These are phyloP conservation scores for Medicago truncatula DNA, from an alignment of 306 rosid genomes.

Conservation along the genomic window DNA sequence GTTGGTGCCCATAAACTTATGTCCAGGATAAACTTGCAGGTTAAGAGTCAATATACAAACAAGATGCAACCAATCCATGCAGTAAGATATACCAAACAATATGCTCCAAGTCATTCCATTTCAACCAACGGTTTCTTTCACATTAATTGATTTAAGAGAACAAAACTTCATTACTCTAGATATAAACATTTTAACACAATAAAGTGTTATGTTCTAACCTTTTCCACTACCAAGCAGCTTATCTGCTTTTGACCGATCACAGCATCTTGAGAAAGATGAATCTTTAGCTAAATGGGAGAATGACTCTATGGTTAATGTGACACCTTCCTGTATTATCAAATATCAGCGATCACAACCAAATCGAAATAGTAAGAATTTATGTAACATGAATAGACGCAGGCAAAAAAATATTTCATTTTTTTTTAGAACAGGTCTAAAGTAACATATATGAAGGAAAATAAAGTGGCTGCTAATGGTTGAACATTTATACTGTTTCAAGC, in stretches of 20 bases:
- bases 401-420: conserved; percentile 20
- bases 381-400: conserved; percentile 28
- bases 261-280: conserved; percentile 49
- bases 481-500: conserved; percentile 29
- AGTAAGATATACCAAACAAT: conserved; percentile 5
- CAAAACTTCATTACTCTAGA: conserved; percentile 12
- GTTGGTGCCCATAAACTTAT: conserved; percentile 21
- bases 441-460: conserved; percentile 35
- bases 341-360: conserved; percentile 39
- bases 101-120: conserved; percentile 29
- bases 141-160: conserved; percentile 17
- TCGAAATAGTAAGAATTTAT: conserved; percentile 30
- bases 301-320: conserved; percentile 65
- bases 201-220: conserved; percentile 57
- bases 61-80: conserved; percentile 36
- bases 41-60: conserved; percentile 23
- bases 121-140: conserved; percentile 25
- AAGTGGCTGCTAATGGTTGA: conserved; percentile 6
- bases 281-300: conserved; percentile 72
- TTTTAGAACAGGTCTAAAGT: conserved; percentile 16
- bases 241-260: conserved; percentile 71
- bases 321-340: conserved; percentile 70
- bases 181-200: conserved; percentile 29
- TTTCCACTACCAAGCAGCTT: conserved; percentile 83
- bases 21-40: conserved; percentile 29